These are phyloP conservation scores for Ophiostoma sp. DNA, from an alignment of 2,329 filamentous ascomycete genomes.

Conservation along the genomic window DNA sequence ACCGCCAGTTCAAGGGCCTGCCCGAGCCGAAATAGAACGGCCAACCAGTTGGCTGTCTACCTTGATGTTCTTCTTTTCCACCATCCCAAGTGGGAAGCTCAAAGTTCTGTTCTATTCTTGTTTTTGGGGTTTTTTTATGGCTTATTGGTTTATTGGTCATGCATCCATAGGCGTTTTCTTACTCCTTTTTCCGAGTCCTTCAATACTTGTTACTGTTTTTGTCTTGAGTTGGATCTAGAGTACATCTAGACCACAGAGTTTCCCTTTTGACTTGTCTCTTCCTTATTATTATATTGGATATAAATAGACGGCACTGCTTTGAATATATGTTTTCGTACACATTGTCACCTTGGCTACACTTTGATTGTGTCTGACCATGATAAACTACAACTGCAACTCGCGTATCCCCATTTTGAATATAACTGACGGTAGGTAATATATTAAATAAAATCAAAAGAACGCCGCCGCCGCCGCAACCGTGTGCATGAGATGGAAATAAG, in stretches of 20 bases:
- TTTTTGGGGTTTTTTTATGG: background rate
- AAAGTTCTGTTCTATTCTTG: background rate
- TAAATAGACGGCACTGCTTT: background rate
- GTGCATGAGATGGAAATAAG: slow-evolving; percentile 12
- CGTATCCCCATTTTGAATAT: background rate
- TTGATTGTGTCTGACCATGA: no score
- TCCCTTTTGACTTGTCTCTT: no score
- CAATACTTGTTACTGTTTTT: background rate
- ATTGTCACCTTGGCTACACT: background rate
- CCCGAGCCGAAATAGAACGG: slow-evolving; percentile 31
- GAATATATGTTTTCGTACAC: background rate
- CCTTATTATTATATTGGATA: background rate
- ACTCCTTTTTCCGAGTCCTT: background rate
- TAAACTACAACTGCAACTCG: no score
- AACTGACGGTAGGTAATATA: background rate
- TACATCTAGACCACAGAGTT: background rate
- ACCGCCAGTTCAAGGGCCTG: slow-evolving; percentile 50
- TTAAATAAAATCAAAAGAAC: background rate
- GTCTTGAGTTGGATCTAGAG: background rate
- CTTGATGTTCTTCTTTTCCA: background rate
- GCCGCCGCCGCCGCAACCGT: slow-evolving; percentile 10
- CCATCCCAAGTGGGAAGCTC: background rate
- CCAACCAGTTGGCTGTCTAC: background rate
- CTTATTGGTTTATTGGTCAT: slow-evolving; percentile 10
- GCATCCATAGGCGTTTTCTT: slow-evolving; percentile 10